phyloP scores from a whole-genome alignment of 805 yeast genomes.

The Teunomyces barrocoloradensis region DNA sequence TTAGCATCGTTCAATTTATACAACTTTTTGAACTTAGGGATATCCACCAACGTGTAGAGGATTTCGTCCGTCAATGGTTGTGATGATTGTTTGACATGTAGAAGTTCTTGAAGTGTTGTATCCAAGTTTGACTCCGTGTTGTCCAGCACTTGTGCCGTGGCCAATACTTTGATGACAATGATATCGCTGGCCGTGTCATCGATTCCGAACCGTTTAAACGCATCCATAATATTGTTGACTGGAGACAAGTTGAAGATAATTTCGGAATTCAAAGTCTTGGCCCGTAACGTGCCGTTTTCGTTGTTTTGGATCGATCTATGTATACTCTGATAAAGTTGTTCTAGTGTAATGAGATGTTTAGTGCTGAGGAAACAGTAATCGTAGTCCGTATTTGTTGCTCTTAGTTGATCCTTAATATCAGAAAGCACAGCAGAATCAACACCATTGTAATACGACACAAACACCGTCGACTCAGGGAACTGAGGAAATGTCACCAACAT shows the following conservation, averaged over 20 bases:
- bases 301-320: slow-evolving; percentile 59
- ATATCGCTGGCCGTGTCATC: slow-evolving; percentile 46
- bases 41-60: slow-evolving; percentile 17
- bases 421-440: slow-evolving; percentile 39
- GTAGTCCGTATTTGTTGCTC: slow-evolving; percentile 45
- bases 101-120: not conserved
- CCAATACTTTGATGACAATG: slow-evolving; percentile 50
- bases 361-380: slow-evolving; percentile 69
- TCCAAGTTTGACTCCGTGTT: not conserved
- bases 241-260: slow-evolving; percentile 68
- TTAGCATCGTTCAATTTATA: slow-evolving; percentile 35
- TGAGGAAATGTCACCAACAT: slow-evolving; percentile 41
- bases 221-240: slow-evolving; percentile 67
- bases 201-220: slow-evolving; percentile 68
- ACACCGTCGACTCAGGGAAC: slow-evolving; percentile 36
- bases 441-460: slow-evolving; percentile 43
- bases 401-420: slow-evolving; percentile 44
- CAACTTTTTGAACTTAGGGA: slow-evolving; percentile 31
- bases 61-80: slow-evolving; percentile 1
- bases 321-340: slow-evolving; percentile 60
- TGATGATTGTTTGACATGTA: not conserved
- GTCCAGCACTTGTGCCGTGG: slow-evolving; percentile 22
- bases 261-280: slow-evolving; percentile 71
- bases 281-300: slow-evolving; percentile 47
- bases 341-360: slow-evolving; percentile 51